Evolutionary conservation across 164 flowering plant species (phyloP), one percentile per base, ranked within the genome.

Genomic region (Umbellularia californica): DNA sequence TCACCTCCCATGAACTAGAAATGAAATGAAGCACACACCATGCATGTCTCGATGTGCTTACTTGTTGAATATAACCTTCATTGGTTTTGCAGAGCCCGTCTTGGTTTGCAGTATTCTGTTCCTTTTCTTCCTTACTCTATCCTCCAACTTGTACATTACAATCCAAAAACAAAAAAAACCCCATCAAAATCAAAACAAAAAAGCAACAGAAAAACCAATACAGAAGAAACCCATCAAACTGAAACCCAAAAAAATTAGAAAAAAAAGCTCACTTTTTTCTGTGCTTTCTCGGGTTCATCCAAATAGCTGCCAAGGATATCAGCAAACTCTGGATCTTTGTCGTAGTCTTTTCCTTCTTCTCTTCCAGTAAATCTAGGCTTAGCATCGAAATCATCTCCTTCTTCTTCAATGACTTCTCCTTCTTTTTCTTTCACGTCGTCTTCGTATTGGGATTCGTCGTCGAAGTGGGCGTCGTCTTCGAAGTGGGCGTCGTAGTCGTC

Each of bases 321-420:
- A 65, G 90, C 97, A 30, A 92, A 85, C 76, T 94, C 98, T 0
- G 98, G 97, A 80, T 94, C 92, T 79, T 79, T 82, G 79, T 94
- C 97, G 73, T 85, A 90, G 73, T 91, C 88, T 50, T 71, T 87
- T 67, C 83, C 91, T 41, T 83, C 86, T 41, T 76, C 87, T 68
- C 83, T 78, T 28, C 83, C 81, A 70, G 78, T 78, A 2, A 27
- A 66, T 66, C 41, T 17, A 19, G 14, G 14, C 1, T 14, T 25
- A 14, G 41, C 2, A 28, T 27, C 27, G 50, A 66, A 66, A 15
- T 66, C 41, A 1, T 28, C 69, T 30, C 25, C 68, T 25, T 65
- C 68, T 25, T 13, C 67, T 64, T 27, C 67, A 10, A 15, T 2
- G 25, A 7, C 13, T 41, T 64, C 67, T 64, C 25, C 67, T 25